A percentile compares a stretch with the other conserved stretches of the same genome.
Conservation (phyloP, 2,329 filamentous ascomycete species). For the Exophiala spinifera region DNA sequence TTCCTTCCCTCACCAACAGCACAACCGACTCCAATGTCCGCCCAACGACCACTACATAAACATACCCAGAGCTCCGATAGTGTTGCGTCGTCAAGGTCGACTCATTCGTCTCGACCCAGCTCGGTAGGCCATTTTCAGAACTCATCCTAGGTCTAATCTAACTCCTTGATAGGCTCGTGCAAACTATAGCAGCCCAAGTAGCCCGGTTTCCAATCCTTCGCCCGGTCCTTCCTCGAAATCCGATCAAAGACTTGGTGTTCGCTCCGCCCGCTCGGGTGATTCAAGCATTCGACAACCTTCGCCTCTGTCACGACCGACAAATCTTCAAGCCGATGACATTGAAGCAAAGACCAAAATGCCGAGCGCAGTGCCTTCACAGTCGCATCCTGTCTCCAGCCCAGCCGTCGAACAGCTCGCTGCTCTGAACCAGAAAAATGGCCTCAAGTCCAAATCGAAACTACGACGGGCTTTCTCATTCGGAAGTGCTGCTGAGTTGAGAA, state of each 20-base stretch:
- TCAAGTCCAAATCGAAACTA: slow-evolving; percentile 80
- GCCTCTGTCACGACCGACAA: slow-evolving; percentile 69
- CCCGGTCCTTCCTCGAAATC: slow-evolving; percentile 3
- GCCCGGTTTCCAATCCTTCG: background rate
- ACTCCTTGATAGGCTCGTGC: slow-evolving; percentile 11
- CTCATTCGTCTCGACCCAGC: slow-evolving; percentile 55
- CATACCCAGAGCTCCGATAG: slow-evolving; percentile 64
- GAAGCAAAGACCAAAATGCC: background rate
- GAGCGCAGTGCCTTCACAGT: background rate
- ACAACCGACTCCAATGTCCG: background rate
- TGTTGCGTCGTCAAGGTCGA: slow-evolving; percentile 45
- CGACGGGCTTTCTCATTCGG: slow-evolving; percentile 94
- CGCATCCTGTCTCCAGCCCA: slow-evolving; percentile 50
- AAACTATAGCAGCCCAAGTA: slow-evolving; percentile 1
- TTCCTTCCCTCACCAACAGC: slow-evolving; percentile 32
- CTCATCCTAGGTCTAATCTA: slow-evolving; percentile 15
- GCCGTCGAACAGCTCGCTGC: slow-evolving; percentile 82
- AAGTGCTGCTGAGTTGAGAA: slow-evolving; percentile 84
- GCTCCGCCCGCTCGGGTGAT: slow-evolving; percentile 11
- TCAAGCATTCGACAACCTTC: slow-evolving; percentile 52
- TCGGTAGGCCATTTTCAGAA: slow-evolving; percentile 57
- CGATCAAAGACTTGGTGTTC: slow-evolving; percentile 11
- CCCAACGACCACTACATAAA: slow-evolving; percentile 40
- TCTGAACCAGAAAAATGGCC: slow-evolving; percentile 78
- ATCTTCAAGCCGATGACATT: slow-evolving; percentile 57